Conservation (phyloP, 305 asterid genomes). For the Ajuga reptans region DNA sequence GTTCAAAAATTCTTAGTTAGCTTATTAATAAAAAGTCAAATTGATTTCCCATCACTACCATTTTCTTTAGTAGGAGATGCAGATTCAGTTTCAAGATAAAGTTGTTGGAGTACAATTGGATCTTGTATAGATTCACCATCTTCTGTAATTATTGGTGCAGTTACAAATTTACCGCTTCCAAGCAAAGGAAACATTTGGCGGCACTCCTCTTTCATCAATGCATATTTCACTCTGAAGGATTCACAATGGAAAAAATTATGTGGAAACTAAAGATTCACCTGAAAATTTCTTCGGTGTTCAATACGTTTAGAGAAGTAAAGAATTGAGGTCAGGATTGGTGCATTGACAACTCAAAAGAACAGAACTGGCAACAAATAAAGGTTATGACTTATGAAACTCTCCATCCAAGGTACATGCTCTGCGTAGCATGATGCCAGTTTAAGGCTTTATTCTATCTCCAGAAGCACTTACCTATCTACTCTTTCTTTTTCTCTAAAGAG, state of each 20-base stretch:
- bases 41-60: conserved; percentile 32
- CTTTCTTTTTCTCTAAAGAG: too few relatives aligned
- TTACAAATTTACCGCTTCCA: conserved; percentile 69
- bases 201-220: conserved; percentile 62
- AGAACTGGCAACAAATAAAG: too few relatives aligned
- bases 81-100: conserved; percentile 28
- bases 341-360: too few relatives aligned
- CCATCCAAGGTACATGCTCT: not conserved
- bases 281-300: conserved; percentile 8
- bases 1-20: conserved; percentile 2
- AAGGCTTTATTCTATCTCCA: not conserved
- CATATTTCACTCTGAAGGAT: conserved; percentile 57
- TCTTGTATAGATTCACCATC: conserved; percentile 65
- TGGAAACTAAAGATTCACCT: not conserved
- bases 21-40: conserved; percentile 11
- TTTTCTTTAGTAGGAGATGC: conserved; percentile 25
- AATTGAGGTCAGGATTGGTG: too few relatives aligned
- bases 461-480: not conserved
- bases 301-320: not conserved
- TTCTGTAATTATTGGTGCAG: conserved; percentile 78
- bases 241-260: conserved; percentile 21
- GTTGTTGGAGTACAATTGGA: conserved; percentile 69
- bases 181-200: conserved; percentile 64
- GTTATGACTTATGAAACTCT: not conserved
- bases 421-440: not conserved